Conservation (phyloP, 179 eudicot species). For the Silene vulgaris region DNA sequence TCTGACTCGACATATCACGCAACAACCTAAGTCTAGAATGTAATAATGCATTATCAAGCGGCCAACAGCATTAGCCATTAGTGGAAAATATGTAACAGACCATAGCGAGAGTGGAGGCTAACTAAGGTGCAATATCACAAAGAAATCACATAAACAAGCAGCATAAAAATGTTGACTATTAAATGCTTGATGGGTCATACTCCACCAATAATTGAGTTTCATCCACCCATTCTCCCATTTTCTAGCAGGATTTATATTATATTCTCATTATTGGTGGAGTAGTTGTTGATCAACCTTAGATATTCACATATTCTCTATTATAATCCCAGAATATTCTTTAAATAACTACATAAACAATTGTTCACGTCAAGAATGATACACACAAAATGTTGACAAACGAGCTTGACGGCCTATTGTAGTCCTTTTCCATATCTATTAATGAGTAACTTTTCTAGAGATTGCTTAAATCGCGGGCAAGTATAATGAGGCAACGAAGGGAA, state of each 20-base stretch:
- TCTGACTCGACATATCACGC: background rate
- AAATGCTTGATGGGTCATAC: slow-evolving; percentile 19
- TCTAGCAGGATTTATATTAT: slow-evolving; percentile 3
- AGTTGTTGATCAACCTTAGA: slow-evolving; percentile 24
- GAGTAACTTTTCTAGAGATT: background rate
- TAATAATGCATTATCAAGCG: background rate
- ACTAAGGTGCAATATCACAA: slow-evolving; percentile 11
- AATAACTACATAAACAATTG: background rate
- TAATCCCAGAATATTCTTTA: slow-evolving; percentile 11
- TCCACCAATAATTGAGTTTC: slow-evolving; percentile 16
- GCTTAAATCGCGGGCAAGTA: background rate
- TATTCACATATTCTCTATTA: slow-evolving; percentile 13
- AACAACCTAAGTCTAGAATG: background rate
- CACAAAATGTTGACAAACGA: background rate
- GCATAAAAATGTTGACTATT: background rate
- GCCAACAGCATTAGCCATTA: background rate
- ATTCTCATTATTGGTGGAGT: background rate
- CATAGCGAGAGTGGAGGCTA: background rate
- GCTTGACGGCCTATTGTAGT: no score
- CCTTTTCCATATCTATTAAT: no score
- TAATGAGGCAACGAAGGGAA: background rate
- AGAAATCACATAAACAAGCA: background rate
- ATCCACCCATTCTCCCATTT: slow-evolving; percentile 17
- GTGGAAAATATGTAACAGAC: background rate
- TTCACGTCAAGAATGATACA: slow-evolving; percentile 4